Evolutionary conservation across 2,329 filamentous ascomycete genomes (phyloP), one percentile per base, ranked within the genome.

Genomic region (Hypomyces perniciosus): DNA sequence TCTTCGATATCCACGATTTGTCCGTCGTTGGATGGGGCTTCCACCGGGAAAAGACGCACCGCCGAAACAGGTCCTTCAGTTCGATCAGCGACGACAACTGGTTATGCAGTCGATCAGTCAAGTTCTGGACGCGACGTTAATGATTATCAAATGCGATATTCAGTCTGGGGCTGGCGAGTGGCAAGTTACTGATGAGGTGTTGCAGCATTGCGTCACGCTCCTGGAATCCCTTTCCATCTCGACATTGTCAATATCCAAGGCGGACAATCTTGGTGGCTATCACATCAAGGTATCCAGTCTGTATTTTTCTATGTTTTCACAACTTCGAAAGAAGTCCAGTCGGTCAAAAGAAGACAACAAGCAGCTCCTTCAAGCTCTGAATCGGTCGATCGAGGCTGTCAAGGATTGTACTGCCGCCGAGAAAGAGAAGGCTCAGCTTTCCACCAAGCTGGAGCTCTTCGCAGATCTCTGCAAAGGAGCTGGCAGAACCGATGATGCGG

Each of bases 281-380:
- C 73, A 80, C 51, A 76, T 85, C 54, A 87, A 84, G 59, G 78
- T 89, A 28, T 89, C 86, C 0, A 84, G 86, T 58, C 73, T 87
- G 3, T 88, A 88, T 62, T 89, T 84, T 62, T 72, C 81, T n/a
- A 73, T 80, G 44, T 81, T 82, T 60, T 68, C 78, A 13, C 71
- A 74, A 41, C 62, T 80, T 53, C 68, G 74, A 10, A 79, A 78
- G 45, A 66, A 70, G 27, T 57, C 67, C 0, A 67, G 68, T 4
- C 72, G 65, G 40, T 60, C 64, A 8, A 69, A 68, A 46, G 62
- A 68, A 20, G 50, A 61, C 41, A 68, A 63, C 52, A 71, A 70
- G 57, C 65, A 66, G 13, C 71, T 77, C 1, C 65, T 86, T 10
- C 75, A 78, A 45, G 75, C 83, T 9, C 72, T 89, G 44, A 78